These are phyloP conservation scores for Xanthoceras sorbifolium DNA, from an alignment of 345 rosid species.

Conservation along the genomic window DNA sequence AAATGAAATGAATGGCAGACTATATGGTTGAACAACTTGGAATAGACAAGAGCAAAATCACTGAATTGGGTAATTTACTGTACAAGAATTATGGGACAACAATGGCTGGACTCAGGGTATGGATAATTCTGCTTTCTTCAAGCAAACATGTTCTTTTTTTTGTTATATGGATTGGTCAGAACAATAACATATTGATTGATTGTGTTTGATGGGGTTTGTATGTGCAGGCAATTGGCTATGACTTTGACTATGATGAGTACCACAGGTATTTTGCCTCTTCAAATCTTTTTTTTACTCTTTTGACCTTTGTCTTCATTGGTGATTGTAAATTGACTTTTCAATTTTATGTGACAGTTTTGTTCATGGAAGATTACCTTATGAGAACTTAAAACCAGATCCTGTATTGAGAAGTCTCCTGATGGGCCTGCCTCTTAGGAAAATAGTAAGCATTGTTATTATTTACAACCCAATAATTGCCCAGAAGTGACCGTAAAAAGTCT, in stretches of 20 bases:
- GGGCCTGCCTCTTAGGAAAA: slow-evolving; percentile 77
- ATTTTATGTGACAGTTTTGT: slow-evolving; percentile 48
- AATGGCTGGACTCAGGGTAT: slow-evolving; percentile 98
- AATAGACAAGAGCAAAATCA: slow-evolving; percentile 59
- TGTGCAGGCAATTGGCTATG: slow-evolving; percentile 87
- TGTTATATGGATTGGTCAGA: background rate
- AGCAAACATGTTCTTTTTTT: background rate
- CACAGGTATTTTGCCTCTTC: slow-evolving; percentile 48
- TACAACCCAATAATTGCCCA: background rate
- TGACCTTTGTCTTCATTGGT: background rate
- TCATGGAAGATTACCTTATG: slow-evolving; percentile 92
- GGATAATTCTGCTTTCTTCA: slow-evolving; percentile 17
- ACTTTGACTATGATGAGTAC: slow-evolving; percentile 90
- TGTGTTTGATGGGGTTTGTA: slow-evolving; percentile 6
- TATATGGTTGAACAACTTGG: slow-evolving; percentile 87
- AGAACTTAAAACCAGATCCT: slow-evolving; percentile 85
- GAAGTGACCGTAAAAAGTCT: too few relatives aligned
- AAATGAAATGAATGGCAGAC: slow-evolving; percentile 39
- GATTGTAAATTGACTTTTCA: background rate
- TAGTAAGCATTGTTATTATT: slow-evolving; percentile 56
- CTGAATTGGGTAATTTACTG: slow-evolving; percentile 62
- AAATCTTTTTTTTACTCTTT: background rate
- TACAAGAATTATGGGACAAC: slow-evolving; percentile 98
- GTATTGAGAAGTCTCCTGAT: slow-evolving; percentile 71
- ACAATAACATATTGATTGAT: background rate